These are phyloP conservation scores for Ceratocystis ficicola DNA, from an alignment of 2,329 filamentous ascomycete species.

Conservation along the genomic window DNA sequence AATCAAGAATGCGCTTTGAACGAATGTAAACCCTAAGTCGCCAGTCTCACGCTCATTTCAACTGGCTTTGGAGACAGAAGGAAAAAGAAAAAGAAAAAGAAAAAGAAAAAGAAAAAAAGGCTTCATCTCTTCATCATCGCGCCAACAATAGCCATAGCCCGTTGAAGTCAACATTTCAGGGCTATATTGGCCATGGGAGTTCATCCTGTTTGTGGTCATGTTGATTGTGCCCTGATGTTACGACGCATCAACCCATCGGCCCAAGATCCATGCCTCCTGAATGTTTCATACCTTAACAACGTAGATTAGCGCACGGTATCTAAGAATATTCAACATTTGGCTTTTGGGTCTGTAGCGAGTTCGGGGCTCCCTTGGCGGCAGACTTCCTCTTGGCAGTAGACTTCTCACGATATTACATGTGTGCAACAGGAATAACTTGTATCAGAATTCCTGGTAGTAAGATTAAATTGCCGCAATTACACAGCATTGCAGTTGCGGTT, in stretches of 20 bases:
- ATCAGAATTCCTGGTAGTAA: background rate
- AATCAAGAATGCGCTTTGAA: background rate
- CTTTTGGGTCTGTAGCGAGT: background rate
- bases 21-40: too few species aligned
- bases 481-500: too few species aligned
- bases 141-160: too few species aligned
- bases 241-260: background rate
- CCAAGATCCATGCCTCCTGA: background rate
- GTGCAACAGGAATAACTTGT: background rate
- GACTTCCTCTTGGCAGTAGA: background rate
- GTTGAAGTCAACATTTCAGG: background rate
- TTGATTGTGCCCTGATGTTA: background rate
- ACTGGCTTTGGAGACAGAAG: background rate
- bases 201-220: background rate
- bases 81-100: background rate
- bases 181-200: background rate
- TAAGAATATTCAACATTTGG: background rate
- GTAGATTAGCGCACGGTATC: constrained; percentile 9
- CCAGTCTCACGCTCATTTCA: background rate
- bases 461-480: background rate
- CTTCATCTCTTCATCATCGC: background rate
- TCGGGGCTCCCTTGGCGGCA: background rate
- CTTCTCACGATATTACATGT: background rate
- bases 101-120: background rate
- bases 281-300: background rate